Conservation (phyloP, 179 eudicot genomes). For the Drosera spatulata region DNA sequence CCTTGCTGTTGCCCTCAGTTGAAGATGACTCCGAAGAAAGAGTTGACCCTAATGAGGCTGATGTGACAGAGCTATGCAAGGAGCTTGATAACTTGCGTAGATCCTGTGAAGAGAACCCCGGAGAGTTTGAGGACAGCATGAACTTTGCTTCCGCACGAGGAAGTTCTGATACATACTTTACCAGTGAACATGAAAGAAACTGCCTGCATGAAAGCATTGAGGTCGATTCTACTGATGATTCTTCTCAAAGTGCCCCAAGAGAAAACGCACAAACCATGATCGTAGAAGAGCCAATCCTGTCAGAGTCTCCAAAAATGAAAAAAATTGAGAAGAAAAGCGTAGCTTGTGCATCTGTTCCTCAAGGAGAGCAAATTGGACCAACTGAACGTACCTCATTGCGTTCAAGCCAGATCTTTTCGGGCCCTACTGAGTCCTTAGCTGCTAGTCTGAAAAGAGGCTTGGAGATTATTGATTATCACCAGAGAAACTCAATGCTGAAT, state of each 20-base stretch:
- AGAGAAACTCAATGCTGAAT: constrained; percentile 39
- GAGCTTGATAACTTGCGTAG: constrained; percentile 45
- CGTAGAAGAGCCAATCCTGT: constrained; percentile 54
- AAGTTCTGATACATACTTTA: constrained; percentile 57
- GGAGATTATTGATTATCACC: constrained; percentile 71
- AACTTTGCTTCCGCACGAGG: constrained; percentile 49
- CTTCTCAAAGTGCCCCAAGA: constrained; percentile 23
- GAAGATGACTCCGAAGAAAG: constrained; percentile 52
- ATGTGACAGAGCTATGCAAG: constrained; percentile 49
- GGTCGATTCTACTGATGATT: constrained; percentile 27
- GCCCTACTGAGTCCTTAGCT: constrained; percentile 78
- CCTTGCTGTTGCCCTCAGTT: constrained; percentile 53
- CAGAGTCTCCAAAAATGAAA: constrained; percentile 80
- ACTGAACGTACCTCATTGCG: constrained; percentile 54
- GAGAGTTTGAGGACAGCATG: constrained; percentile 29
- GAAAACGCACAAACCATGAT: constrained; percentile 30
- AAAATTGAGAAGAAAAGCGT: constrained; percentile 49
- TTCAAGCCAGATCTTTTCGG: constrained; percentile 60
- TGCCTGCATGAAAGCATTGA: constrained; percentile 68
- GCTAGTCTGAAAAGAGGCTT: constrained; percentile 87
- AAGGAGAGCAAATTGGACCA: constrained; percentile 23
- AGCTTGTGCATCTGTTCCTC: constrained; percentile 29
- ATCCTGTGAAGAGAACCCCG: constrained; percentile 37
- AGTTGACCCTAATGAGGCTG: constrained; percentile 47
- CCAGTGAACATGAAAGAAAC: constrained; percentile 67